These are phyloP conservation scores for Leccinum ochraceum DNA, from an alignment of 768 basidiomycete genomes.

Conservation along the genomic window DNA sequence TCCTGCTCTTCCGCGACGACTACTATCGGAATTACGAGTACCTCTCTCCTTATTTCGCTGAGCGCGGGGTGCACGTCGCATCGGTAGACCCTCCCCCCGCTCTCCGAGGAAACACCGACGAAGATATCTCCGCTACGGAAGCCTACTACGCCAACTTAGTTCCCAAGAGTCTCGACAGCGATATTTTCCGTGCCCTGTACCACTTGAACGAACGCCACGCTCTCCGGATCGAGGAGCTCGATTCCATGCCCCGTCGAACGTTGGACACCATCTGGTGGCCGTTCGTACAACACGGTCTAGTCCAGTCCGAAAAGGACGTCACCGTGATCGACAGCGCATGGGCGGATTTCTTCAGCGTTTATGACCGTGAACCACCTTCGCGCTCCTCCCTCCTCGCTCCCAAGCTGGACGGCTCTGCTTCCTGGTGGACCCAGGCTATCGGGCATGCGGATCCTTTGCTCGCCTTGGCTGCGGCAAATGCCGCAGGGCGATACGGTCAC, in stretches of 20 bases:
- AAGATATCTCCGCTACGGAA: constrained; percentile 57
- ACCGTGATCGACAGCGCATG: constrained; percentile 91
- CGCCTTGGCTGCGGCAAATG: constrained; percentile 83
- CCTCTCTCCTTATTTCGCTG: constrained; percentile 73
- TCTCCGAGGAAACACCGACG: constrained; percentile 38
- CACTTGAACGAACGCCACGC: constrained; percentile 66
- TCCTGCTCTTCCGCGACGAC: constrained; percentile 80
- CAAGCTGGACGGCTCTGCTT: constrained; percentile 89
- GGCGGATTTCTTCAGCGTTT: constrained; percentile 83
- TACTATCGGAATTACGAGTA: constrained; percentile 91
- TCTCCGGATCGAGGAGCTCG: constrained; percentile 67
- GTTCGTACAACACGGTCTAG: constrained; percentile 86
- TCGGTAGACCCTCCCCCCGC: constrained; percentile 62
- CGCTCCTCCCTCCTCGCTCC: constrained; percentile 50
- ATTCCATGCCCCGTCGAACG: constrained; percentile 77
- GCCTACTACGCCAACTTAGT: constrained; percentile 68
- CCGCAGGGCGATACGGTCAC: constrained; percentile 93
- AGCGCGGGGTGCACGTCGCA: constrained; percentile 59
- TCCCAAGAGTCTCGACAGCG: constrained; percentile 34
- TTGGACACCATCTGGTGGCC: constrained; percentile 93
- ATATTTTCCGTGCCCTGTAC: constrained; percentile 48
- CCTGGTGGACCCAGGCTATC: constrained; percentile 97
- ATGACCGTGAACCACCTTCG: constrained; percentile 36
- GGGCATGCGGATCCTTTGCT: constrained; percentile 80
- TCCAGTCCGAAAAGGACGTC: constrained; percentile 69